phyloP scores from a whole-genome alignment of 208 protist genomes.

The Trypanosoma theileri region DNA sequence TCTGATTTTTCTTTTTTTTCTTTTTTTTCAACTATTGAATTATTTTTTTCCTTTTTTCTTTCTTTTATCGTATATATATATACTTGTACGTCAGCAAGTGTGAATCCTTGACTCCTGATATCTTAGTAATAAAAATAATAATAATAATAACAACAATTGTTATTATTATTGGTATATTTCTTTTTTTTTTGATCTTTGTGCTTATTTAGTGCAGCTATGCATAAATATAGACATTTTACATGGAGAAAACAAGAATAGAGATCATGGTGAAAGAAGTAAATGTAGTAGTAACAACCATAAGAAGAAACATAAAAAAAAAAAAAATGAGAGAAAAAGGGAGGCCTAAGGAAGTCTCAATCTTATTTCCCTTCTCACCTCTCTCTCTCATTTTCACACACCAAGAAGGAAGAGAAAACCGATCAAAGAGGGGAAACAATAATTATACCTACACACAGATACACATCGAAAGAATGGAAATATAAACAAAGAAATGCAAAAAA shows the following conservation, averaged over 20 bases:
- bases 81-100: not conserved
- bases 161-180: not conserved
- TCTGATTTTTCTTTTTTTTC: slow-evolving; percentile 1
- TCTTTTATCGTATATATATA: slow-evolving; percentile 1
- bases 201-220: not conserved
- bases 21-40: not conserved
- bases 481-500: not conserved
- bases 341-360: too few species aligned
- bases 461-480: not conserved
- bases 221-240: slow-evolving; percentile 16
- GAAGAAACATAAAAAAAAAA: not conserved
- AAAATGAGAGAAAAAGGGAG: not conserved
- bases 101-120: too few species aligned
- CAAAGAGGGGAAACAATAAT: not conserved
- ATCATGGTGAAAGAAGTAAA: not conserved
- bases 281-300: not conserved
- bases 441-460: not conserved
- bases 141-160: not conserved
- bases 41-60: slow-evolving; percentile 4
- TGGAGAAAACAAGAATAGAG: not conserved
- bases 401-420: not conserved
- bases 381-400: not conserved
- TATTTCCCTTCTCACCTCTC: too few species aligned
- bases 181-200: slow-evolving; percentile 2
- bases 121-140: too few species aligned